These are phyloP conservation scores for Mortierella sp. DNA, from an alignment of 371 early-diverging fungal genomes.

Conservation along the genomic window DNA sequence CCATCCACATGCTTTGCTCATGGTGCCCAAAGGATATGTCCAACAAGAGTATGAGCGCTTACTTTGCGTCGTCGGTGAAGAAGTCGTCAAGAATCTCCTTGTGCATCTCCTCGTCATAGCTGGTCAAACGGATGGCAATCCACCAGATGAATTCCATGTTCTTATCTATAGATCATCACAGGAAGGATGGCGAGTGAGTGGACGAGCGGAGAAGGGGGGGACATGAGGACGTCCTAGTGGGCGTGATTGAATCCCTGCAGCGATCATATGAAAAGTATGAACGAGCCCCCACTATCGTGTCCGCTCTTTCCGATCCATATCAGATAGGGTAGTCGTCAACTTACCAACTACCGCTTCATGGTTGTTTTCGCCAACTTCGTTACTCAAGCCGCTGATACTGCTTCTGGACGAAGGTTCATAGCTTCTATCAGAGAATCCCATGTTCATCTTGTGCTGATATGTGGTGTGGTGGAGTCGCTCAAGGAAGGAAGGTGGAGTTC, in stretches of 20 bases:
- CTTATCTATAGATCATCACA: constrained; percentile 25
- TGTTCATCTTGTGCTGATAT: no score
- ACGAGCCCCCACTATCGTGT: no score
- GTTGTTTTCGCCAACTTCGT: constrained; percentile 37
- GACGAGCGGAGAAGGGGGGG: background rate
- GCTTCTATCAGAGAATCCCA: constrained; percentile 39
- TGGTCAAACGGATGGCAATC: constrained; percentile 49
- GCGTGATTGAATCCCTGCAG: no score
- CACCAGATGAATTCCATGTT: constrained; percentile 54
- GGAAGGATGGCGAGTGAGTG: background rate
- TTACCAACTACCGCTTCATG: constrained; percentile 37
- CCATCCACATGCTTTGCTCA: no score
- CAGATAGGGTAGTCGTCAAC: no score
- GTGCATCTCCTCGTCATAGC: constrained; percentile 52
- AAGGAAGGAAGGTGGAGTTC: no score
- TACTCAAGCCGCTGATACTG: constrained; percentile 38
- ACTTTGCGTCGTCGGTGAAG: constrained; percentile 53
- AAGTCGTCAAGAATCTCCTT: constrained; percentile 55
- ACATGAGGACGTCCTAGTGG: no score
- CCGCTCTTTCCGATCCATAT: no score
- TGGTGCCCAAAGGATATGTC: no score
- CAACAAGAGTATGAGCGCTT: constrained; percentile 8
- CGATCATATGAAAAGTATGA: no score
- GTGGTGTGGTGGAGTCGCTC: no score
- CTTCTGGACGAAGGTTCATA: constrained; percentile 36